Percentiles rank a stretch among this genome's conserved stretches.
Conservation (phyloP, 805 yeast genomes). For the Myxozyma vanderwaltii region DNA sequence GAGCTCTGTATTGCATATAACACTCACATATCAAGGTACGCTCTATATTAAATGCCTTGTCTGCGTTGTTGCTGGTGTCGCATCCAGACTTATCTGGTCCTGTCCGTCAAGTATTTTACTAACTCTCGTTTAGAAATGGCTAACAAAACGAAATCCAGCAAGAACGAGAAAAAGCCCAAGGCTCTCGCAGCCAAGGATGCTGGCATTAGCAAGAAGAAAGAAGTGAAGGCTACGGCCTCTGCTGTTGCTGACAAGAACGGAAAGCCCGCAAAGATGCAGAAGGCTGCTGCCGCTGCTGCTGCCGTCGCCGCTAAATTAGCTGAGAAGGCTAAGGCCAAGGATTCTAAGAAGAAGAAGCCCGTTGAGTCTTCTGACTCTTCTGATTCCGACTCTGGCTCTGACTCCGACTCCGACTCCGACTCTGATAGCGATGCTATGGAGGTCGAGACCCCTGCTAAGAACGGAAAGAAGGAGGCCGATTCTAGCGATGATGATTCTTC, state of each 20-base stretch:
- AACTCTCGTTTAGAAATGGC: slow-evolving; percentile 17
- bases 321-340: slow-evolving; percentile 40
- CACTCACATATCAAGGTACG: not conserved
- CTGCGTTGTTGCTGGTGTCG: too few relatives aligned
- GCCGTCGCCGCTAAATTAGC: slow-evolving; percentile 42
- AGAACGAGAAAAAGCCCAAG: slow-evolving; percentile 15
- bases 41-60: not conserved
- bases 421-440: slow-evolving; percentile 37
- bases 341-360: slow-evolving; percentile 24
- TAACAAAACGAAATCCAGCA: slow-evolving; percentile 12
- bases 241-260: slow-evolving; percentile 37
- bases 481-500: slow-evolving; percentile 39
- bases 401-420: slow-evolving; percentile 41
- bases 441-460: slow-evolving; percentile 35
- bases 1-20: not conserved
- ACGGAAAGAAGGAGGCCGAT: slow-evolving; percentile 35
- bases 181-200: slow-evolving; percentile 32
- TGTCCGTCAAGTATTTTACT: too few relatives aligned
- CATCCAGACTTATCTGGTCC: too few relatives aligned
- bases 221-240: slow-evolving; percentile 42
- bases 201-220: slow-evolving; percentile 35
- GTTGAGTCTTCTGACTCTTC: slow-evolving; percentile 25
- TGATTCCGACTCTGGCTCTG: slow-evolving; percentile 41
- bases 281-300: slow-evolving; percentile 36
- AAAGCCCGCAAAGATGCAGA: slow-evolving; percentile 23